Evolutionary conservation across 169 alveolate species (phyloP).

Genomic region (Blepharisma undulans): DNA sequence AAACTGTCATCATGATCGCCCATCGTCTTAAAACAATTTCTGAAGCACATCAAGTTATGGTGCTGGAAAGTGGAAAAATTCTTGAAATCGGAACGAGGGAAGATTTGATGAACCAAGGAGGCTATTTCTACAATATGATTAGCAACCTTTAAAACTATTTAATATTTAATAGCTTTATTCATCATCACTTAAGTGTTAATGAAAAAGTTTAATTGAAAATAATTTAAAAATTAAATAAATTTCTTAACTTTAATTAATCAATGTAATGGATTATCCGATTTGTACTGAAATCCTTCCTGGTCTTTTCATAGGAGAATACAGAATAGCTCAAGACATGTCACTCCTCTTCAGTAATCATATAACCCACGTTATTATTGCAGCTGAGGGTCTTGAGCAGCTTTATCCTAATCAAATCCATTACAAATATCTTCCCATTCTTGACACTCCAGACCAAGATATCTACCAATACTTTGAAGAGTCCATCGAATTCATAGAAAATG

Average conservation of each 20-base stretch:
- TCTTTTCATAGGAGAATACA: conserved; percentile 23
- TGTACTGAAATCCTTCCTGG: conserved; percentile 32
- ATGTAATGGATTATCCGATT: neutral
- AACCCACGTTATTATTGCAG: conserved; percentile 21
- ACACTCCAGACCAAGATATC: conserved; percentile 50
- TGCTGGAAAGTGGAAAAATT: conserved; percentile 86
- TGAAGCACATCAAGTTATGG: conserved; percentile 74
- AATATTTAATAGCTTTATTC: neutral
- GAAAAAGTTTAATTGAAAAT: too few species aligned
- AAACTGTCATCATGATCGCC: conserved; percentile 78
- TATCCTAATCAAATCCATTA: neutral
- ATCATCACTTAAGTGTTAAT: neutral
- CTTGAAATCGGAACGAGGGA: conserved; percentile 81
- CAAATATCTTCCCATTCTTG: conserved; percentile 28
- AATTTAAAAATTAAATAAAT: too few species aligned
- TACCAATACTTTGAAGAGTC: conserved; percentile 51
- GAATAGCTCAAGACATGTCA: neutral
- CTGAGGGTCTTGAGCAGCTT: neutral
- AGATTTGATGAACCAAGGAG: conserved; percentile 63
- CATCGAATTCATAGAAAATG: conserved; percentile 50
- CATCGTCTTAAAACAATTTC: conserved; percentile 77
- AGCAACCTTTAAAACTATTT: neutral
- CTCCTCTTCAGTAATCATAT: neutral
- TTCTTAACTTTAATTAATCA: neutral
- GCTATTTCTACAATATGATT: conserved; percentile 54